Evolutionary conservation across 1,139 yeast species (phyloP).

Genomic region (Hansenula sp.): DNA sequence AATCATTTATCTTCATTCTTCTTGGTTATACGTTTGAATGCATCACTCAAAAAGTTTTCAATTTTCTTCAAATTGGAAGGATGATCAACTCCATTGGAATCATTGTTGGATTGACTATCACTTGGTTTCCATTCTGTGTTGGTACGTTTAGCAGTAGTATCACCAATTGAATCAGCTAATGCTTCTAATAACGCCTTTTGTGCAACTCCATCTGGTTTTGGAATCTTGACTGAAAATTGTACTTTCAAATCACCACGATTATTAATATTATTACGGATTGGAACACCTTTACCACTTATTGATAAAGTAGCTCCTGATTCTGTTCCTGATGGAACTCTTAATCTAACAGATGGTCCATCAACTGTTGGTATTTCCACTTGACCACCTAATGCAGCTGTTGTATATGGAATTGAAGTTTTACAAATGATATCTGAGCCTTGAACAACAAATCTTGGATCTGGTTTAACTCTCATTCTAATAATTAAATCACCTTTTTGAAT

Average conservation of each 20-base stretch:
- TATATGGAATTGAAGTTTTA: conserved; percentile 72
- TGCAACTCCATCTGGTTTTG: conserved; percentile 76
- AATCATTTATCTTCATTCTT: conserved; percentile 2
- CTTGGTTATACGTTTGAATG: conserved; percentile 49
- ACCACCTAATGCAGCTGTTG: conserved; percentile 97
- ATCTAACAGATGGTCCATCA: conserved; percentile 66
- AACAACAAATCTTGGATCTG: conserved; percentile 68
- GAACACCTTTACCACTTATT: conserved; percentile 87
- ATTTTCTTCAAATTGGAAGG: conserved; percentile 56
- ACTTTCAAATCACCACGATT: conserved; percentile 83
- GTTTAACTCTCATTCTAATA: conserved; percentile 71
- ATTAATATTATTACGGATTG: conserved; percentile 49
- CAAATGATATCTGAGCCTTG: conserved; percentile 60
- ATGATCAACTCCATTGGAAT: conserved; percentile 37
- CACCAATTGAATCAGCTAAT: conserved; percentile 85
- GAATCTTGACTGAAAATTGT: conserved; percentile 63
- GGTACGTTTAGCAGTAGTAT: conserved; percentile 68
- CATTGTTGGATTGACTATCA: conserved; percentile 16
- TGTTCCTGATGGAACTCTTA: conserved; percentile 84
- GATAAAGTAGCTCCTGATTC: conserved; percentile 72
- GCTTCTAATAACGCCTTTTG: conserved; percentile 93
- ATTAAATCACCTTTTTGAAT: conserved; percentile 82
- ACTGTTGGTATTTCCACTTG: conserved; percentile 82
- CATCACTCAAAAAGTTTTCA: conserved; percentile 57
- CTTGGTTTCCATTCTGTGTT: conserved; percentile 54